Percentiles rank a stretch among this genome's conserved stretches.
These are phyloP conservation scores for Penicillium sp. DNA, from an alignment of 2,329 filamentous ascomycete species.

Conservation along the genomic window DNA sequence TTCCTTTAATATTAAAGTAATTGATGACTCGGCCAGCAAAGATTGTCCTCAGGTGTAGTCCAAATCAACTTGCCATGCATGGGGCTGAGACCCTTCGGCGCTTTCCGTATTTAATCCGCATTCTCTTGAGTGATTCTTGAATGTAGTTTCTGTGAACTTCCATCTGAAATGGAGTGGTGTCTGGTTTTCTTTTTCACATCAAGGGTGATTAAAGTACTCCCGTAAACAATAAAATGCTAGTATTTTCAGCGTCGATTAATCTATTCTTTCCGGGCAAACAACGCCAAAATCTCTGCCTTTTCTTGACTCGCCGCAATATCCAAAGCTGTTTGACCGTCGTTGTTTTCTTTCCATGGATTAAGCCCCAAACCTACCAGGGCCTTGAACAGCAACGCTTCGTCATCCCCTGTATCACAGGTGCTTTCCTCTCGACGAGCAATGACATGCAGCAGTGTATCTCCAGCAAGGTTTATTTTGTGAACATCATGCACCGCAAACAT, in stretches of 20 bases:
- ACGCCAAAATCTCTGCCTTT: not conserved
- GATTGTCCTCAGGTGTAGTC: too few species aligned
- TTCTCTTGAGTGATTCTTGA: too few species aligned
- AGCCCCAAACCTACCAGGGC: not conserved
- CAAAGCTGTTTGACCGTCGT: not conserved
- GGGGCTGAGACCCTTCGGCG: too few species aligned
- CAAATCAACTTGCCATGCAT: too few species aligned
- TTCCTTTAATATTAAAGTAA: not conserved
- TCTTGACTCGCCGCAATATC: not conserved
- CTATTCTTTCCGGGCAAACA: not conserved
- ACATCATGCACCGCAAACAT: not conserved
- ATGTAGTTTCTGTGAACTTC: too few species aligned
- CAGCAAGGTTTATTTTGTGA: not conserved
- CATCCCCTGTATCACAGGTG: not conserved
- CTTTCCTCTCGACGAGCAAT: not conserved
- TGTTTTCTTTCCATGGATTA: not conserved
- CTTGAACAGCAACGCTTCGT: not conserved
- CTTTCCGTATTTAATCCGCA: too few species aligned
- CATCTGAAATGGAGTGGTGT: too few species aligned
- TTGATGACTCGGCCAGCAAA: too few species aligned
- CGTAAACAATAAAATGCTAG: too few species aligned
- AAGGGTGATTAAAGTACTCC: too few species aligned
- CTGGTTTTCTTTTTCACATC: too few species aligned
- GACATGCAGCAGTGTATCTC: not conserved
- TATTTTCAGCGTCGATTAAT: not conserved